Evolutionary conservation across 306 rosid genomes (phyloP), one percentile per base, ranked within the genome.

Genomic region (Trichosanthes truncata): DNA sequence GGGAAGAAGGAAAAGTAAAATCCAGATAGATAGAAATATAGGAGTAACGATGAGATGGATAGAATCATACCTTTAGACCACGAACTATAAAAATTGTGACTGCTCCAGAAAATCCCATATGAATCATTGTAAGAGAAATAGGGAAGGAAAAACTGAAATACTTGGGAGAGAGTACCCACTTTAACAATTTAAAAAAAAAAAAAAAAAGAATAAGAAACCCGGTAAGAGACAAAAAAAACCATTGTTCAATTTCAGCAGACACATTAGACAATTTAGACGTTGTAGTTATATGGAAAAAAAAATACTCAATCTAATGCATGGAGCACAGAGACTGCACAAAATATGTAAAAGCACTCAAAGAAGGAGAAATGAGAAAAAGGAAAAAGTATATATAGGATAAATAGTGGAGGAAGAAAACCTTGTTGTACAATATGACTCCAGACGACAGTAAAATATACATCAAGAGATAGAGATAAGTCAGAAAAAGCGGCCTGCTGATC

Each of bases 121-220:
- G 98, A 85, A 93, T 93, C 98, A 93, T 91, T 69, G 98, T 95
- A 46, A 95, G 97, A 21, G 97, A 85, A 40, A 95, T 92, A 52
- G 98, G 98, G 62, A 89, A 84, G 26, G 98, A 97, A 83, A 95
- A 95, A 83, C 92, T 89, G 81, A 92, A 95, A 87, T 92, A 91
- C 74, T 88, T 95, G 13, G 97, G 93, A 86, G 98, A 95, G 45
- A 95, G 86, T 74, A 95, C 97, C 97, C 98, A 95, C 98, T 95
- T 29, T 29, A 29, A 29, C 33, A 29, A 29, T 29, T 29, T 1
- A 29, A 29, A 29, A 29, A 29, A 29, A 29, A 29, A 29, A 29
- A 29, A 29, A 29, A 29, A 29, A 1, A 29, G 33, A 29, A 29
- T 29, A 29, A 29, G 33, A 29, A 29, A 2, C 33, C 33, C 33